Conservation (phyloP, 2,329 filamentous ascomycete species). For the Microcyclosporella mali region DNA sequence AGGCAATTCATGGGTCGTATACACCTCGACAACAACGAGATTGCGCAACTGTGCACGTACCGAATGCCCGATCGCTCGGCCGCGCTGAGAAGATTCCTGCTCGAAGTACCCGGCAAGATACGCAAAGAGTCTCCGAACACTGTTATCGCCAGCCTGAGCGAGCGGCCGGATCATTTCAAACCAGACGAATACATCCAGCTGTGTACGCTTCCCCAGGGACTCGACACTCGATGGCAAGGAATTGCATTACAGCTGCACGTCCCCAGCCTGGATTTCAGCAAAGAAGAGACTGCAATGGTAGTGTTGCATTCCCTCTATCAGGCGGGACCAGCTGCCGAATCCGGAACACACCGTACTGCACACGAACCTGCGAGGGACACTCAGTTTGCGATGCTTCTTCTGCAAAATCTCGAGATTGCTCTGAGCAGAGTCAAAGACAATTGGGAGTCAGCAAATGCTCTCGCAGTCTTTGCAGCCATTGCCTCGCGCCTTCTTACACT, state of each 20-base stretch:
- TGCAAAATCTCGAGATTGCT: slow-evolving; percentile 8
- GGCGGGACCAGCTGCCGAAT: slow-evolving; percentile 38
- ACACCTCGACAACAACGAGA: not conserved
- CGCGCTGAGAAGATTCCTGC: slow-evolving; percentile 2
- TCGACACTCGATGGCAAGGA: slow-evolving; percentile 42
- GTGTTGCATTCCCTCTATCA: slow-evolving; percentile 51
- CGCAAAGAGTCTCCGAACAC: slow-evolving; percentile 15
- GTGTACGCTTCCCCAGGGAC: slow-evolving; percentile 44
- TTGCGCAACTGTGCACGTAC: slow-evolving; percentile 1
- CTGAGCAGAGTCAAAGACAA: slow-evolving; percentile 19
- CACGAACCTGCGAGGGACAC: too few relatives aligned
- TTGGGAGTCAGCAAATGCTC: slow-evolving; percentile 21
- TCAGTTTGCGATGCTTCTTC: too few relatives aligned
- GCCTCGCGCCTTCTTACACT: slow-evolving; percentile 18
- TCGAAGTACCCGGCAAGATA: not conserved
- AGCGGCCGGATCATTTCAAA: slow-evolving; percentile 44
- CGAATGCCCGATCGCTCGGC: not conserved
- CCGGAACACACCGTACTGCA: slow-evolving; percentile 30
- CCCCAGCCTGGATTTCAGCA: slow-evolving; percentile 55
- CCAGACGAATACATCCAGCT: slow-evolving; percentile 50
- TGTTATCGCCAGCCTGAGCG: slow-evolving; percentile 43
- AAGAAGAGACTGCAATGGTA: slow-evolving; percentile 44
- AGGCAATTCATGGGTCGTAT: not conserved
- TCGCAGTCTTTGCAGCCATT: slow-evolving; percentile 17
- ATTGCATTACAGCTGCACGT: slow-evolving; percentile 48